These are phyloP conservation scores for Phalaenopsis equestris DNA, from an alignment of 106 monocot species.

Conservation along the genomic window DNA sequence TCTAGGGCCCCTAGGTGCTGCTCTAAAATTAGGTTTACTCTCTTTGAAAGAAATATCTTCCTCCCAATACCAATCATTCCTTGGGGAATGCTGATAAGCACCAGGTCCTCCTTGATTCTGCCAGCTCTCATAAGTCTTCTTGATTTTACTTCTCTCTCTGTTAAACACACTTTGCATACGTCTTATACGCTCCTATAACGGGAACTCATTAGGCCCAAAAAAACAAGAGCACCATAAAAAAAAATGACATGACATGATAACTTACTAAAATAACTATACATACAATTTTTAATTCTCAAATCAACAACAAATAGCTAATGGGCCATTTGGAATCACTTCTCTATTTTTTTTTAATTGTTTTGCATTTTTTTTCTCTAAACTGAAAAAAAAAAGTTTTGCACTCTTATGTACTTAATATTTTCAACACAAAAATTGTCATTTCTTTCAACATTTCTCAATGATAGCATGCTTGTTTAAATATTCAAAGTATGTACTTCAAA, in stretches of 20 bases:
- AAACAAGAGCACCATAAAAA: not conserved
- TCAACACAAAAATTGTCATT: too few species aligned
- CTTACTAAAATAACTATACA: not conserved
- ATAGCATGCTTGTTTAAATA: too few species aligned
- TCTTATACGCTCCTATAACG: slow-evolving; percentile 62
- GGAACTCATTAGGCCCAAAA: not conserved
- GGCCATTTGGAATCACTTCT: too few species aligned
- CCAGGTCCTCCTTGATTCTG: slow-evolving; percentile 27
- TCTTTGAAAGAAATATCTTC: slow-evolving; percentile 39
- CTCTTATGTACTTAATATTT: too few species aligned
- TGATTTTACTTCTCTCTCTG: slow-evolving; percentile 55
- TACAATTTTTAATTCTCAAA: not conserved
- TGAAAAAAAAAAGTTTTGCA: too few species aligned
- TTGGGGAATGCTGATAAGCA: slow-evolving; percentile 48
- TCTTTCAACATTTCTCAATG: too few species aligned
- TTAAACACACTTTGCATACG: slow-evolving; percentile 80
- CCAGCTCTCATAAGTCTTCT: slow-evolving; percentile 51
- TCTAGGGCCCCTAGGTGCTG: slow-evolving; percentile 14
- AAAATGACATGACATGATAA: not conserved
- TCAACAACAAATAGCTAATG: not conserved
- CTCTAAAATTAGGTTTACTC: slow-evolving; percentile 37
- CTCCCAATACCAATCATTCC: slow-evolving; percentile 85
- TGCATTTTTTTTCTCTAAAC: too few species aligned
- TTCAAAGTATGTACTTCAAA: too few species aligned
- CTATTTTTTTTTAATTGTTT: too few species aligned